These are phyloP conservation scores for Penicillium lagena DNA, from an alignment of 495 filamentous ascomycete genomes.

Conservation along the genomic window DNA sequence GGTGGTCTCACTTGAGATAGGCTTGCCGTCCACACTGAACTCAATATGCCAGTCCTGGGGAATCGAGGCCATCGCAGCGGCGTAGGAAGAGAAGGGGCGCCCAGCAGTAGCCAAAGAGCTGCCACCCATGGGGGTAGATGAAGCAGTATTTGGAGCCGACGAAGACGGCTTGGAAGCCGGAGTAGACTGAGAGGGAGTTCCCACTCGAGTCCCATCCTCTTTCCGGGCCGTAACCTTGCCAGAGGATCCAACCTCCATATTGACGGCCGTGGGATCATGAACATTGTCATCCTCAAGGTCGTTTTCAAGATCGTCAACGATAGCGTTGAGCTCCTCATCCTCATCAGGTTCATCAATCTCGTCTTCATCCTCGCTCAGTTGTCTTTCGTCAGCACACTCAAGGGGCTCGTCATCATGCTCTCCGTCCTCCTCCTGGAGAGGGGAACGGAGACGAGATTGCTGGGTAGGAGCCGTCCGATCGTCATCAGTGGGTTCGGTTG, in stretches of 20 bases:
- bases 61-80: constrained; percentile 61
- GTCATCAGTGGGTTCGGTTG: constrained; percentile 19
- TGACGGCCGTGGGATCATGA: constrained; percentile 81
- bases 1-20: constrained; percentile 85
- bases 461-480: constrained; percentile 30
- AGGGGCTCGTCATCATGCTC: constrained; percentile 56
- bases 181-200: constrained; percentile 71
- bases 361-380: constrained; percentile 69
- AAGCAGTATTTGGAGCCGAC: constrained; percentile 27
- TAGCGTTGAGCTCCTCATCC: constrained; percentile 67
- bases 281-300: constrained; percentile 69
- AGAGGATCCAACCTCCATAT: constrained; percentile 82
- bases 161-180: constrained; percentile 42
- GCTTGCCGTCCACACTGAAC: constrained; percentile 81
- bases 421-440: constrained; percentile 48
- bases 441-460: constrained; percentile 46
- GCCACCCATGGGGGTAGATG: constrained; percentile 25
- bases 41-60: constrained; percentile 99
- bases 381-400: constrained; percentile 92
- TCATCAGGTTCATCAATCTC: constrained; percentile 53
- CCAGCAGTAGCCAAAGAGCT: constrained; percentile 36
- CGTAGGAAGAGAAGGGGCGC: constrained; percentile 62
- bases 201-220: constrained; percentile 86
- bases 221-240: constrained; percentile 95
- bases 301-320: constrained; percentile 87